These are phyloP conservation scores for Quercus dentata DNA, from an alignment of 306 rosid genomes.

Conservation along the genomic window DNA sequence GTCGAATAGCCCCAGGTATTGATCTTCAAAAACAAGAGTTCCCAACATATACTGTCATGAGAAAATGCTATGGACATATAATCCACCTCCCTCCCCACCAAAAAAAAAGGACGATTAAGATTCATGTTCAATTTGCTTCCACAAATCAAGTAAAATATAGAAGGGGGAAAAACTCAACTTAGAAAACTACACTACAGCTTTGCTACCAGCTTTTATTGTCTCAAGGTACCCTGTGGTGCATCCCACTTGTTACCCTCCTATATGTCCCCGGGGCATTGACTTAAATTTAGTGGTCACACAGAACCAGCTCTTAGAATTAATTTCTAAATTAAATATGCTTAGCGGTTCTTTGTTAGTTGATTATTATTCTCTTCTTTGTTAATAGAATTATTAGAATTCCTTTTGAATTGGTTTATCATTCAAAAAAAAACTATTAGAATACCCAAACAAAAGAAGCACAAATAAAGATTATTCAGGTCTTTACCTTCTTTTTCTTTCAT, in stretches of 20 bases:
- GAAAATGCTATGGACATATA: slow-evolving; percentile 7
- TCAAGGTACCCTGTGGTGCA: not conserved
- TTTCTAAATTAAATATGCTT: not conserved
- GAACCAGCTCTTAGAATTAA: not conserved
- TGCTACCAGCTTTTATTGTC: not conserved
- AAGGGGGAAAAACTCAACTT: not conserved
- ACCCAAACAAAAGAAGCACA: not conserved
- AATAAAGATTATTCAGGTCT: not conserved
- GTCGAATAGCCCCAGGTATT: slow-evolving; percentile 99
- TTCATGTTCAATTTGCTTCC: not conserved
- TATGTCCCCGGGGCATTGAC: not conserved
- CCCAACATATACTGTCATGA: slow-evolving; percentile 1
- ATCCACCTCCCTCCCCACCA: not conserved
- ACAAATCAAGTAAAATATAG: not conserved
- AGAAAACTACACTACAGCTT: not conserved
- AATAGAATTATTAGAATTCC: not conserved
- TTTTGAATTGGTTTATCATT: too few species aligned
- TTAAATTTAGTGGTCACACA: not conserved
- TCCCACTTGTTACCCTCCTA: not conserved
- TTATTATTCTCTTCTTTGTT: not conserved
- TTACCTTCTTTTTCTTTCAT: not conserved
- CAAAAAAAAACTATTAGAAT: not conserved
- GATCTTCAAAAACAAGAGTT: slow-evolving; percentile 46
- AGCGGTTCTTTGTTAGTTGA: not conserved
- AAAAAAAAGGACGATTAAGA: not conserved